A percentile compares a stretch with the other conserved stretches of the same genome.
Evolutionary conservation across 2,329 filamentous ascomycete species (phyloP).

Genomic region (Trichoderma lentiforme): DNA sequence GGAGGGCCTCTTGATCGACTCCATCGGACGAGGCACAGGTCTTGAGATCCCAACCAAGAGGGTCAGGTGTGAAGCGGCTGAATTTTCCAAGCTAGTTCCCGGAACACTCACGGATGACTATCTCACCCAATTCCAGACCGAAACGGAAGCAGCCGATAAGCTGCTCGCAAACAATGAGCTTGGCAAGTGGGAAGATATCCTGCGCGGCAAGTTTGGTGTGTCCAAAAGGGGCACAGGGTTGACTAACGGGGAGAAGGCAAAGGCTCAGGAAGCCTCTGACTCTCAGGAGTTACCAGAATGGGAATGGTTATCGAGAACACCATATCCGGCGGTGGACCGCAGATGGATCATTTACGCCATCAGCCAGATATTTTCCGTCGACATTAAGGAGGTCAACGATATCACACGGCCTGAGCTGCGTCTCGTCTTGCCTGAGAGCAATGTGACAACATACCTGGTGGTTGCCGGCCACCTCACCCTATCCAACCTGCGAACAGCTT

Average conservation of each 20-base stretch:
- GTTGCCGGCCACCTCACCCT: conserved; percentile 59
- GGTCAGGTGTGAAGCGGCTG: conserved; percentile 31
- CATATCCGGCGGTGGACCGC: conserved; percentile 57
- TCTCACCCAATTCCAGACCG: conserved; percentile 42
- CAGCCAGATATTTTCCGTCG: conserved; percentile 58
- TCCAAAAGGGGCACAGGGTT: conserved; percentile 23
- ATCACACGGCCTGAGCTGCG: conserved; percentile 31
- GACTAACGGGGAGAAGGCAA: conserved; percentile 22
- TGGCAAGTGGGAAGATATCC: conserved; percentile 47
- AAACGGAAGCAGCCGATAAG: conserved; percentile 47
- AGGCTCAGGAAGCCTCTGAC: conserved; percentile 22
- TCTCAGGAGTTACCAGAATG: conserved; percentile 43
- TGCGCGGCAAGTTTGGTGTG: conserved; percentile 50
- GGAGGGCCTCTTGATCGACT: conserved; percentile 67
- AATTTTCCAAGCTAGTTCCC: conserved; percentile 40
- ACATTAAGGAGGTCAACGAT: conserved; percentile 39
- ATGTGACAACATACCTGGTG: conserved; percentile 56
- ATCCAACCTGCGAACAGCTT: conserved; percentile 56
- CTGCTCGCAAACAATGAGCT: conserved; percentile 46
- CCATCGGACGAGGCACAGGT: conserved; percentile 62
- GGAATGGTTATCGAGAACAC: conserved; percentile 45
- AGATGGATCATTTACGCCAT: conserved; percentile 64
- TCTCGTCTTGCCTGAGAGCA: conserved; percentile 48
- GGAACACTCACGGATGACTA: conserved; percentile 52
- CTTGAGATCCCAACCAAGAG: conserved; percentile 37